Evolutionary conservation across 2,329 filamentous ascomycete genomes (phyloP).

Genomic region (Alternaria sp.): DNA sequence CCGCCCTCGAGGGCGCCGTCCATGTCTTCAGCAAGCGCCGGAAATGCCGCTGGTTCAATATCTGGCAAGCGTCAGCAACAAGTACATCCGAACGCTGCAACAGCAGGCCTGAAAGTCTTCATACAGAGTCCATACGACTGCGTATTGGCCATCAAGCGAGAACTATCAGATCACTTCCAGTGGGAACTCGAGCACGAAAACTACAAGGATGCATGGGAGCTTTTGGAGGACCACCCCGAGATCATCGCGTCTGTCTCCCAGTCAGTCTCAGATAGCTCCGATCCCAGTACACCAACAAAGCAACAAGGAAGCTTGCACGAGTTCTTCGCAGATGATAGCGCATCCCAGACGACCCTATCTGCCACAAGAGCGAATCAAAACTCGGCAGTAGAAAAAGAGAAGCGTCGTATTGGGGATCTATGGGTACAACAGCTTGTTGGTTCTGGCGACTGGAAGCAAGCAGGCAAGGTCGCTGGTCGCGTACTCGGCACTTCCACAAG

Average conservation of each 20-base stretch:
- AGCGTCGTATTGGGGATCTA: slow-evolving; percentile 87
- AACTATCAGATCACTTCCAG: slow-evolving; percentile 81
- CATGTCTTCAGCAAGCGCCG: slow-evolving; percentile 47
- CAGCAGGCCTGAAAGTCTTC: slow-evolving; percentile 80
- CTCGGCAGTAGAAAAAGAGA: slow-evolving; percentile 82
- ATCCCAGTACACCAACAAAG: slow-evolving; percentile 56
- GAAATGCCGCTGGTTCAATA: slow-evolving; percentile 31
- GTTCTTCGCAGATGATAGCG: slow-evolving; percentile 75
- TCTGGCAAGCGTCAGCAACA: slow-evolving; percentile 38
- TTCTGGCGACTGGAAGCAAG: slow-evolving; percentile 76
- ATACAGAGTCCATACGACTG: slow-evolving; percentile 98
- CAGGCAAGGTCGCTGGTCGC: slow-evolving; percentile 82
- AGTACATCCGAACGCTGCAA: slow-evolving; percentile 59
- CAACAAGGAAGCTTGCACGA: slow-evolving; percentile 62
- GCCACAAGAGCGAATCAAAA: slow-evolving; percentile 64
- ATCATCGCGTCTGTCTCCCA: slow-evolving; percentile 58
- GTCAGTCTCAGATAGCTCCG: slow-evolving; percentile 48
- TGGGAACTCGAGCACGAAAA: slow-evolving; percentile 86
- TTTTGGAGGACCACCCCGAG: slow-evolving; percentile 89
- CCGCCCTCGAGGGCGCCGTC: slow-evolving; percentile 37
- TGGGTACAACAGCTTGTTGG: slow-evolving; percentile 90
- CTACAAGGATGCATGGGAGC: slow-evolving; percentile 87
- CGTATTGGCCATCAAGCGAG: slow-evolving; percentile 87
- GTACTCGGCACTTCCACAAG: slow-evolving; percentile 80
- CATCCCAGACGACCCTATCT: slow-evolving; percentile 69